Evolutionary conservation across 495 filamentous ascomycete species (phyloP).

Genomic region (Penicillium coprophilum): DNA sequence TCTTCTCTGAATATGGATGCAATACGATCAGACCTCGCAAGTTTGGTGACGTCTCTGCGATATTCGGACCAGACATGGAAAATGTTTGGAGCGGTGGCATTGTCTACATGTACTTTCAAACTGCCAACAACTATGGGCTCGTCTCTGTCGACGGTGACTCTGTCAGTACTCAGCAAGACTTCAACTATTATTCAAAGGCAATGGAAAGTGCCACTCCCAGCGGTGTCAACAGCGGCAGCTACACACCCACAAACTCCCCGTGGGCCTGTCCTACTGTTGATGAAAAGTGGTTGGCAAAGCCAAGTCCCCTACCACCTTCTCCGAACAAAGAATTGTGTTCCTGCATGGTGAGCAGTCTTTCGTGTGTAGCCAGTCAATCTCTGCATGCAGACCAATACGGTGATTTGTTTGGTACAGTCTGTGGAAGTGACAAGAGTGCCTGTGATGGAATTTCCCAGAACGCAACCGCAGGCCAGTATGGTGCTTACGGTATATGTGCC

Average conservation of each 20-base stretch:
- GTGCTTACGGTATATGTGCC: conserved; percentile 83
- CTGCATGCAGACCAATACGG: conserved; percentile 55
- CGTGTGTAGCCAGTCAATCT: conserved; percentile 59
- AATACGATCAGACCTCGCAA: conserved; percentile 71
- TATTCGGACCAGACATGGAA: conserved; percentile 82
- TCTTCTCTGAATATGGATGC: conserved; percentile 98
- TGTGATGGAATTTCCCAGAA: conserved; percentile 75
- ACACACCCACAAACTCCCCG: conserved; percentile 72
- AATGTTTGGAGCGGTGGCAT: conserved; percentile 86
- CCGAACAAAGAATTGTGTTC: conserved; percentile 73
- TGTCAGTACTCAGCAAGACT: conserved; percentile 66
- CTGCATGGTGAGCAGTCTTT: conserved; percentile 73
- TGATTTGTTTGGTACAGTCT: conserved; percentile 72
- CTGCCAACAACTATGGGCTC: conserved; percentile 83
- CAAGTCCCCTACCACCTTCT: conserved; percentile 68
- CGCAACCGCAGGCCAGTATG: conserved; percentile 69
- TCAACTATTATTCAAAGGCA: conserved; percentile 64
- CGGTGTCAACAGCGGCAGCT: conserved; percentile 57
- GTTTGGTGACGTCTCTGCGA: conserved; percentile 77
- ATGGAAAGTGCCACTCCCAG: conserved; percentile 66
- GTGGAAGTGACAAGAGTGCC: conserved; percentile 50
- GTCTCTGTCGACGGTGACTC: conserved; percentile 57
- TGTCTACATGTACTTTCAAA: conserved; percentile 94
- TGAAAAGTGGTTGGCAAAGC: conserved; percentile 64
- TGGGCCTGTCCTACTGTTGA: conserved; percentile 65